Conservation (phyloP, 805 yeast species). For the Saccharomyces mikatae region DNA sequence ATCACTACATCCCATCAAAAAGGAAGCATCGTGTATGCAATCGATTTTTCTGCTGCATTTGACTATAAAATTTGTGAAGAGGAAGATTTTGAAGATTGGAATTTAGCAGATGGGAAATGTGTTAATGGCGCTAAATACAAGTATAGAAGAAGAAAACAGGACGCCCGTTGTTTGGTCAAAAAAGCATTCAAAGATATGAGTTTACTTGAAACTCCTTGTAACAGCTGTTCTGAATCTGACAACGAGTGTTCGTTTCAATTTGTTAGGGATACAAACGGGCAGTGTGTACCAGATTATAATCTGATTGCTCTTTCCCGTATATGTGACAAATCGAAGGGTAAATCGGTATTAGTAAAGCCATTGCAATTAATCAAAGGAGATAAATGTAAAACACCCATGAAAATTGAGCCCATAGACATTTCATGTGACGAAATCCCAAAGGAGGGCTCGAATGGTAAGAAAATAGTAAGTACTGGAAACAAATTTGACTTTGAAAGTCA, state of each 20-base stretch:
- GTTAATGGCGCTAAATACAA: conserved; percentile 61
- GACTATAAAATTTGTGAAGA: conserved; percentile 35
- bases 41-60: conserved; percentile 56
- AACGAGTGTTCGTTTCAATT: conserved; percentile 62
- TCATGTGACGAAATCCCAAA: conserved; percentile 17
- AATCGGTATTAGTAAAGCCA: conserved; percentile 11
- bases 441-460: conserved; percentile 1
- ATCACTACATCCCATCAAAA: neutral
- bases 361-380: conserved; percentile 11
- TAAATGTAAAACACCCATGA: conserved; percentile 19
- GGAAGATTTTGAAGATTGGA: conserved; percentile 58
- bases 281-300: conserved; percentile 41
- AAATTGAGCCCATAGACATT: conserved; percentile 23
- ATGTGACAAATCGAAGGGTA: conserved; percentile 12
- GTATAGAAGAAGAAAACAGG: conserved; percentile 55
- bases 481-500: conserved; percentile 48
- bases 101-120: conserved; percentile 38
- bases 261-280: conserved; percentile 29
- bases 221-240: conserved; percentile 52
- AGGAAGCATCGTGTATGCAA: conserved; percentile 16
- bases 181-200: conserved; percentile 32
- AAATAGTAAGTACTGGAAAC: conserved; percentile 34
- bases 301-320: conserved; percentile 13
- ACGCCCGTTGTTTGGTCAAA: conserved; percentile 48
- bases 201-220: conserved; percentile 47